These are phyloP conservation scores for Gossypium herbaceum DNA, from an alignment of 345 rosid species.

Conservation along the genomic window DNA sequence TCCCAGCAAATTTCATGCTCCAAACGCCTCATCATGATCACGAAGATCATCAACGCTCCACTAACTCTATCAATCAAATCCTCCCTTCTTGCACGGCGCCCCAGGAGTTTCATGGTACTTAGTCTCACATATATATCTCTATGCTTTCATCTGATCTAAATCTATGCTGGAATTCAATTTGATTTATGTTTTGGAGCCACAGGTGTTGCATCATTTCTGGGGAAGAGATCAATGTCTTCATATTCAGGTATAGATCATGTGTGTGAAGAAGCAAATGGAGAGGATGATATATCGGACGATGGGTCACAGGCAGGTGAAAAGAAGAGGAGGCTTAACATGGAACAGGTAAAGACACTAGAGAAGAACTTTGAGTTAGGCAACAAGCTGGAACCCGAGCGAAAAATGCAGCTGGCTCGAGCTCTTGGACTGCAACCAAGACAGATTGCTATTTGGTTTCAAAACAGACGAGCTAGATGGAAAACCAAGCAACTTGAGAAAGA, in stretches of 20 bases:
- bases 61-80: conserved; percentile 52
- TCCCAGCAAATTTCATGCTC: conserved; percentile 81
- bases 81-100: conserved; percentile 51
- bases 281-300: conserved; percentile 87
- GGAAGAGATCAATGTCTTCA: conserved; percentile 66
- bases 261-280: conserved; percentile 54
- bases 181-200: not conserved
- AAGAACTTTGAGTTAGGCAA: conserved; percentile 92
- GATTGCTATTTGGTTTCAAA: conserved; percentile 97
- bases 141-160: not conserved
- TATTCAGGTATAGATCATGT: conserved; percentile 54
- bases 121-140: not conserved
- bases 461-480: conserved; percentile 95
- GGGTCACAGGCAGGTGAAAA: conserved; percentile 94
- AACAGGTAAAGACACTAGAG: conserved; percentile 91
- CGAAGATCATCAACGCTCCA: conserved; percentile 45
- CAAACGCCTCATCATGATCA: conserved; percentile 47
- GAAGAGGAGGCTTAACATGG: conserved; percentile 91
- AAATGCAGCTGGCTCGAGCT: conserved; percentile 92
- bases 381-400: conserved; percentile 98
- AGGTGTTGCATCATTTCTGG: conserved; percentile 81
- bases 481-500: conserved; percentile 96
- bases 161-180: not conserved
- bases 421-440: conserved; percentile 96
- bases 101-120: conserved; percentile 77